Base-by-base conservation (phyloP, 2,329 filamentous ascomycete genomes). In the Tolypocladium cylindrosporum region DNA sequence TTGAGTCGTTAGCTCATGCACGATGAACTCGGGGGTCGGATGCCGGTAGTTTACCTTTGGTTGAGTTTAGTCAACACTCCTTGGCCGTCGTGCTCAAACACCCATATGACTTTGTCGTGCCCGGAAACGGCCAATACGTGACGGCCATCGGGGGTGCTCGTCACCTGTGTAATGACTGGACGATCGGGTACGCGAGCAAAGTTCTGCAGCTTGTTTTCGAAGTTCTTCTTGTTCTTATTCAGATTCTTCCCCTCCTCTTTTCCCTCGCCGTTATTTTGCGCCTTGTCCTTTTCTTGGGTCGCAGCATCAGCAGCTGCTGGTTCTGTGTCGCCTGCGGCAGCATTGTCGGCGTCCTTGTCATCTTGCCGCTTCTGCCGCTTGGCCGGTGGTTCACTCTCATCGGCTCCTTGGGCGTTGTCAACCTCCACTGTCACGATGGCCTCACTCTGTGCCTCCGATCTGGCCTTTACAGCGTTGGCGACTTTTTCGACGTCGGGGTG, bases 31-130 rank as follows among this genome's bases (percentile, higher is more conserved):
- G 3, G 7, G 16, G 9, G 31, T 37, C 10, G 2, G 48, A n/a
- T 7, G 1, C 21, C 14, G 19, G 31, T 14, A 19, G 40, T 11
- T 10, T 77, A 90, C 89, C 92, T 84, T 71, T 86, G 80, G 71
- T 88, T 95, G 58, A 91, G 69, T 67, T 90, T 80, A 37, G 77
- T 76, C 36, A 97, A 73, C 3, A 73, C 73, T 1, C 86, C 88
- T 56, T 81, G 72, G 2, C 79, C 74, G 37, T 84, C 79, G 59
- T 92, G 78, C 63, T 84, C 78, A 68, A 97, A 90, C 0, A 97
- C 90, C 71, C 90, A 89, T 45, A 99, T 80, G 55, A 83, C 85
- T 76, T 99, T 99, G 77, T 97, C 94, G 67, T 96, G 90, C n/a
- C 84, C 87, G 10, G 91, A 96, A 37, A 95, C 83, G 27, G 85